phyloP scores from a whole-genome alignment of 2,329 filamentous ascomycete species.

The Penicillium sp. region DNA sequence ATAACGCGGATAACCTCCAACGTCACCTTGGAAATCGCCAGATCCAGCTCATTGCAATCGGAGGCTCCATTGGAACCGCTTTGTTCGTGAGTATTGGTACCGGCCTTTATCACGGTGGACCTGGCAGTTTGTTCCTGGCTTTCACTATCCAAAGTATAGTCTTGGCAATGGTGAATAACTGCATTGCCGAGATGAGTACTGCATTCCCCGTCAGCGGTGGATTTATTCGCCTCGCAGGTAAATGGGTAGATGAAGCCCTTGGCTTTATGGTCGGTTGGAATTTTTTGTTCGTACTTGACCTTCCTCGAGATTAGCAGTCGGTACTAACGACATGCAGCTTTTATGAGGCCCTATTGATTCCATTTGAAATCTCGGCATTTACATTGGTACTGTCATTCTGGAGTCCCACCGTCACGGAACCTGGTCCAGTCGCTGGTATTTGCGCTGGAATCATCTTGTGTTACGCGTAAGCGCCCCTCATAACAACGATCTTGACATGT shows the following conservation, averaged over 20 bases:
- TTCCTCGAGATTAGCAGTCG: neutral
- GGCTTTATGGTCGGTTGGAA: conserved; percentile 47
- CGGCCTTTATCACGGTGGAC: conserved; percentile 35
- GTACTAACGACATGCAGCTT: conserved; percentile 17
- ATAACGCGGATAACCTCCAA: conserved; percentile 9
- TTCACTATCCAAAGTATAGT: conserved; percentile 30
- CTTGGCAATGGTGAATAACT: conserved; percentile 36
- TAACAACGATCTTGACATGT: neutral
- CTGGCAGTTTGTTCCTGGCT: conserved; percentile 37
- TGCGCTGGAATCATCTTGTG: conserved; percentile 21
- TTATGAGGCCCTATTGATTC: conserved; percentile 36
- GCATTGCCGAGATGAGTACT: conserved; percentile 45
- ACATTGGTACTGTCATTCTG: conserved; percentile 40
- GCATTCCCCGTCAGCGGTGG: conserved; percentile 41
- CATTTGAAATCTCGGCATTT: conserved; percentile 42
- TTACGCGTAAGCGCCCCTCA: neutral
- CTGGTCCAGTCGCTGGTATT: conserved; percentile 32
- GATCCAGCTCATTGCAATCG: conserved; percentile 30
- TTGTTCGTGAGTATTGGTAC: conserved; percentile 39
- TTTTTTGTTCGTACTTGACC: conserved; percentile 32
- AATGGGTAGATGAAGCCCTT: conserved; percentile 46
- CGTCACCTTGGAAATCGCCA: conserved; percentile 11
- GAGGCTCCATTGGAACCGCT: conserved; percentile 39
- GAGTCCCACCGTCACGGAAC: conserved; percentile 36
- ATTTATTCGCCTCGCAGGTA: conserved; percentile 42